Percentiles rank a stretch among this genome's conserved stretches.
phyloP scores from a whole-genome alignment of 805 yeast species.

The Wickerhamomyces mucosus region DNA sequence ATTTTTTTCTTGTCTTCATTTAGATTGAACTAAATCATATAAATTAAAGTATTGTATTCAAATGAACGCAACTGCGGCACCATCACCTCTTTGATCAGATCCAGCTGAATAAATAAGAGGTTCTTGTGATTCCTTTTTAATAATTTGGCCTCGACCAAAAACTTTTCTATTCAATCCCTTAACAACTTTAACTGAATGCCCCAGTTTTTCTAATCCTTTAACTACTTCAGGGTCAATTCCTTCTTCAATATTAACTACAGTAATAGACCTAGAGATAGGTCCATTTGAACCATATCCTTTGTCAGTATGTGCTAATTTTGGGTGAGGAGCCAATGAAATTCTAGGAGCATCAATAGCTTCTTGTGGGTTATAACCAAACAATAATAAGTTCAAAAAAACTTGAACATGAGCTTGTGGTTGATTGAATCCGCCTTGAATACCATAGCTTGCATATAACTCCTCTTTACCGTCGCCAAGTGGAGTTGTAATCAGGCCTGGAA shows the following conservation, averaged over 20 bases:
- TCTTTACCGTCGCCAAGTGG: constrained; percentile 23
- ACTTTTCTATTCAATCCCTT: constrained; percentile 32
- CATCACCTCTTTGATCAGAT: constrained; percentile 79
- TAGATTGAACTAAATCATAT: too few relatives aligned
- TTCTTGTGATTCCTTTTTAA: constrained; percentile 37
- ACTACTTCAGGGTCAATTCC: constrained; percentile 43
- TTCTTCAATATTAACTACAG: constrained; percentile 55
- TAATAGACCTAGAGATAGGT: constrained; percentile 49
- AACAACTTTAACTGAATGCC: constrained; percentile 44
- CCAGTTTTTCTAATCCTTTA: constrained; percentile 37
- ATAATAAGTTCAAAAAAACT: constrained; percentile 54
- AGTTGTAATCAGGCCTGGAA: constrained; percentile 69
- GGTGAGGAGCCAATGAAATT: constrained; percentile 50
- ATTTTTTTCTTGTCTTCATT: too few relatives aligned
- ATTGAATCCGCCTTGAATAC: constrained; percentile 82
- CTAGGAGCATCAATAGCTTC: constrained; percentile 71
- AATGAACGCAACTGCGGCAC: constrained; percentile 56
- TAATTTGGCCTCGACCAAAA: constrained; percentile 71
- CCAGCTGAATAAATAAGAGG: constrained; percentile 55
- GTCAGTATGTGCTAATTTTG: constrained; percentile 32
- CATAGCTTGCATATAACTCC: constrained; percentile 60
- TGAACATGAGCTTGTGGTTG: constrained; percentile 85
- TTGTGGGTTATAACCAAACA: constrained; percentile 62
- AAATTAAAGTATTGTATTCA: too few relatives aligned
- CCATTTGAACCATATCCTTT: constrained; percentile 53